Conservation (phyloP, 1,284 basidiomycete species). For the Puccinia horiana region DNA sequence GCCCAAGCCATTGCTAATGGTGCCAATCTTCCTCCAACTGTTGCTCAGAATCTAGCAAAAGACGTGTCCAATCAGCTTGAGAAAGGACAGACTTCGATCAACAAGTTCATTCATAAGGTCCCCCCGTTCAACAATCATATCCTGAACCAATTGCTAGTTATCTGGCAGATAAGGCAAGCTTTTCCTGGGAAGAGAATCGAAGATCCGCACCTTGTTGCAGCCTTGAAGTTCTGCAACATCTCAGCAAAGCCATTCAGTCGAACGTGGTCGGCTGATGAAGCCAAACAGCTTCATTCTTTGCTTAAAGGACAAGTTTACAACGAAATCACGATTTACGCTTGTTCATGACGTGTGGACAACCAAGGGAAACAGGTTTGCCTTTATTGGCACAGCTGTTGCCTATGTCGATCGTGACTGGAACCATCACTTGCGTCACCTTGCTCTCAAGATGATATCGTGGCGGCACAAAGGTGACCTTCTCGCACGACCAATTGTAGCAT, state of each 20-base stretch:
- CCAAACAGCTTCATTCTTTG: background rate
- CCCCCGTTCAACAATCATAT: background rate
- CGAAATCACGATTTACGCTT: background rate
- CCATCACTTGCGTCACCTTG: background rate
- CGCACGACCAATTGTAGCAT: background rate
- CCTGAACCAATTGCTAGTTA: background rate
- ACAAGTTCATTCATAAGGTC: background rate
- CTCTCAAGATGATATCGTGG: conserved; percentile 14
- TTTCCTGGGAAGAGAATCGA: background rate
- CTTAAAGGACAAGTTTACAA: background rate
- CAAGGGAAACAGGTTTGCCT: conserved; percentile 1
- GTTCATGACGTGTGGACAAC: conserved; percentile 26
- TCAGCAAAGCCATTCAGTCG: background rate
- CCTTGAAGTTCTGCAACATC: background rate
- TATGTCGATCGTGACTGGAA: background rate
- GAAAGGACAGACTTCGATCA: conserved; percentile 1
- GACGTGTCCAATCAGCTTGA: background rate
- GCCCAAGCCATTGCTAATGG: background rate
- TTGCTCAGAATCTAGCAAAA: background rate
- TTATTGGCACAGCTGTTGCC: background rate
- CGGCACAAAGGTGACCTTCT: background rate
- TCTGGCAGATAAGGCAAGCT: background rate
- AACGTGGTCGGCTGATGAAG: background rate
- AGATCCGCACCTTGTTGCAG: conserved; percentile 10
- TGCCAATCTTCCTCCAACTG: background rate